Percentiles rank a stretch among this genome's conserved stretches.
phyloP scores from a whole-genome alignment of 768 basidiomycete genomes.

The Leccinum rimulosum region DNA sequence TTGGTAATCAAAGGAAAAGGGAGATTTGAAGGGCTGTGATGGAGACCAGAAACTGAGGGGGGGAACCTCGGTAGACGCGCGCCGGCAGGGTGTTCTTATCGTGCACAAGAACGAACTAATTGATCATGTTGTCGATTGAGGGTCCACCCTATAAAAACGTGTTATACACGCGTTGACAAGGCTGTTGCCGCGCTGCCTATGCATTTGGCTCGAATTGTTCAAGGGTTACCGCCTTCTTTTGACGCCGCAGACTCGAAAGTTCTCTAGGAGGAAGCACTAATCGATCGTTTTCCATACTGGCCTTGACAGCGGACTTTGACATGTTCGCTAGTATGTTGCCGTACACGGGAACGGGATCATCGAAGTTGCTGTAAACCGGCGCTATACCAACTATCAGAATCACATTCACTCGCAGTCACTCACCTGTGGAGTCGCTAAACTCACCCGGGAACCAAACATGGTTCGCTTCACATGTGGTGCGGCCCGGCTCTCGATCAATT shows the following conservation, averaged over 20 bases:
- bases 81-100: constrained; percentile 30
- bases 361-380: constrained; percentile 12
- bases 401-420: constrained; percentile 1
- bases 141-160: constrained; percentile 38
- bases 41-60: constrained; percentile 1
- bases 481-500: background rate
- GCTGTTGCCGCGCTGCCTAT: constrained; percentile 30
- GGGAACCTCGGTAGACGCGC: constrained; percentile 13
- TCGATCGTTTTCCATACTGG: constrained; percentile 1
- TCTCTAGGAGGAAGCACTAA: constrained; percentile 12
- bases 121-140: constrained; percentile 32
- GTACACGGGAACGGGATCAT: background rate
- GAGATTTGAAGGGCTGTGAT: background rate
- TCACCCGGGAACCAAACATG: background rate
- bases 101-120: constrained; percentile 15
- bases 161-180: constrained; percentile 32
- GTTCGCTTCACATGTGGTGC: background rate
- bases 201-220: constrained; percentile 21
- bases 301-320: constrained; percentile 16
- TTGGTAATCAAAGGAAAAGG: background rate
- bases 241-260: constrained; percentile 16
- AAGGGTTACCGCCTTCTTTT: constrained; percentile 19
- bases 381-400: background rate
- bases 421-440: constrained; percentile 7
- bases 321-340: constrained; percentile 1